Conservation (phyloP, 345 rosid genomes). For the Syzygium aromaticum region DNA sequence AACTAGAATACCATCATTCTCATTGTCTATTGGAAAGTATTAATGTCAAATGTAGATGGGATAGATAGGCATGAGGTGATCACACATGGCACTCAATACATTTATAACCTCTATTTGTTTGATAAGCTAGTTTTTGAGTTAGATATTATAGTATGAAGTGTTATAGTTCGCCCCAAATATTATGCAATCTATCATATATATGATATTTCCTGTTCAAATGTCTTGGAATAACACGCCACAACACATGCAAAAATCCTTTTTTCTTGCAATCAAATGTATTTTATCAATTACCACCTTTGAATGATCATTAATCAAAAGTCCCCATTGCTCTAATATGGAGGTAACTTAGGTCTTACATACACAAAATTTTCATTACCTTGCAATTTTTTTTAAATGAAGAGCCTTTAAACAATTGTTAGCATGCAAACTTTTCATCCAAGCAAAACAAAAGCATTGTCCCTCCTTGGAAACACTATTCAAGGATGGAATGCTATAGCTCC, state of each 20-base stretch:
- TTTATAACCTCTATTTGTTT: no score
- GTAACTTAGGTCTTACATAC: background rate
- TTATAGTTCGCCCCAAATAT: background rate
- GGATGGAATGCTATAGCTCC: background rate
- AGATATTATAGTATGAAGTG: no score
- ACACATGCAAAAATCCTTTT: background rate
- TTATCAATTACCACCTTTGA: background rate
- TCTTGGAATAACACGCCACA: background rate
- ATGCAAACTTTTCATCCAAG: background rate
- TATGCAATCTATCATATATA: background rate
- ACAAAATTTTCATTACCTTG: background rate
- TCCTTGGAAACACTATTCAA: background rate
- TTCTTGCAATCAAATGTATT: rapidly evolving
- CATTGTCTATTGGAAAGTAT: no score
- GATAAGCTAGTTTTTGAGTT: no score
- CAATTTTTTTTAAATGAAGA: background rate
- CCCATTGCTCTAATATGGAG: background rate
- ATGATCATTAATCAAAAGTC: background rate
- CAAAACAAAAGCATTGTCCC: background rate
- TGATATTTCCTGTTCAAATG: background rate
- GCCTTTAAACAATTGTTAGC: background rate
- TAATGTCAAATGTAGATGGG: background rate
- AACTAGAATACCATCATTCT: no score
- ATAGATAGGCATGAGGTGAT: no score
- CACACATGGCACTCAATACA: no score